Evolutionary conservation across 306 rosid genomes (phyloP).

Genomic region (Cicer cuneatum): DNA sequence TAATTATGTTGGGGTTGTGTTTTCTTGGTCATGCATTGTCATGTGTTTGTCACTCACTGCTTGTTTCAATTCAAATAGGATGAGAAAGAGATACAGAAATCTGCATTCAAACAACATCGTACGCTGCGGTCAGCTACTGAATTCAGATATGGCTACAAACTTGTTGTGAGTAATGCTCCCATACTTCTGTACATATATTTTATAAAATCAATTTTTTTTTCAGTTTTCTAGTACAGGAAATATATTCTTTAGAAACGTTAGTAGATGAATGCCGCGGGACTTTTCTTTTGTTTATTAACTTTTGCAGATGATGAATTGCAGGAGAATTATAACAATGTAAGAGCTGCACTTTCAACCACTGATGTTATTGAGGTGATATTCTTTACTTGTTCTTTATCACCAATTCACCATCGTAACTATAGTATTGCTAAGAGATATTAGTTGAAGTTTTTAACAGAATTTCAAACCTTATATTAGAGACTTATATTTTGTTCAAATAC

Average conservation of each 20-base stretch:
- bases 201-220: not conserved
- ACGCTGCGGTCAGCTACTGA: conserved; percentile 73
- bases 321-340: conserved; percentile 73
- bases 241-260: not conserved
- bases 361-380: conserved; percentile 82
- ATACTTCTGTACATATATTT: not conserved
- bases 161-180: conserved; percentile 66
- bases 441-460: conserved; percentile 3
- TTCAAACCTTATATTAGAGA: conserved; percentile 17
- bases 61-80: conserved; percentile 63
- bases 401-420: not conserved
- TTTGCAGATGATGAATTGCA: conserved; percentile 49
- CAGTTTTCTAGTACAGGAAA: conserved; percentile 14
- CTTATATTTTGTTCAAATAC: conserved; percentile 3
- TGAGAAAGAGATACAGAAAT: conserved; percentile 90
- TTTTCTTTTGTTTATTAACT: conserved; percentile 20
- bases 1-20: not conserved
- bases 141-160: conserved; percentile 97
- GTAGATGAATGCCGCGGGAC: not conserved
- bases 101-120: conserved; percentile 81
- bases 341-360: conserved; percentile 72
- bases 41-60: conserved; percentile 37
- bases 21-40: conserved; percentile 12
- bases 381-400: conserved; percentile 9
- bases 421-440: not conserved